Percentiles rank a stretch among this genome's conserved stretches.
Evolutionary conservation across 176 grass and related monocot species (phyloP).

Genomic region (Zoysia japonica): DNA sequence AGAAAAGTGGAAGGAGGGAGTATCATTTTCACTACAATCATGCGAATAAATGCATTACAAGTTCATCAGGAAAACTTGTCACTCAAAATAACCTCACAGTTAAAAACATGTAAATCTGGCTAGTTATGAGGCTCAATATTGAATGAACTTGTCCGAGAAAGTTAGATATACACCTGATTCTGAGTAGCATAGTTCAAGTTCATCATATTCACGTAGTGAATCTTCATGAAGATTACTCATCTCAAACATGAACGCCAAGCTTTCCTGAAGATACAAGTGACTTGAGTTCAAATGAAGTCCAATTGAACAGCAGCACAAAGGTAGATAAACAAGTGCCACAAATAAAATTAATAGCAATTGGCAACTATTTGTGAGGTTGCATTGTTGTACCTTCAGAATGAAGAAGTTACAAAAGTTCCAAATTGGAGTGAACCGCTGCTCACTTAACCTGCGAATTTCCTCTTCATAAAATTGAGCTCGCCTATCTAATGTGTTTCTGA

Average conservation of each 20-base stretch:
- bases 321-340: slow-evolving; percentile 14
- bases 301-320: slow-evolving; percentile 10
- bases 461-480: slow-evolving; percentile 96
- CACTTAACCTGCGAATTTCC: slow-evolving; percentile 89
- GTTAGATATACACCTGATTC: slow-evolving; percentile 78
- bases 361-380: not conserved
- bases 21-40: too few species aligned
- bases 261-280: slow-evolving; percentile 66
- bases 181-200: slow-evolving; percentile 95
- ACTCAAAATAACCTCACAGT: too few species aligned
- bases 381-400: slow-evolving; percentile 81
- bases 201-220: slow-evolving; percentile 94
- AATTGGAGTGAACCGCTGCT: slow-evolving; percentile 83
- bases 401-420: slow-evolving; percentile 99
- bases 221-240: slow-evolving; percentile 96
- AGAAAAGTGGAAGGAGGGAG: too few species aligned
- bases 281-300: slow-evolving; percentile 21
- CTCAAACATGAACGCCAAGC: slow-evolving; percentile 99
- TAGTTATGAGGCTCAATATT: too few species aligned
- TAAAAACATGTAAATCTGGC: too few species aligned
- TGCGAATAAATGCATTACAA: too few species aligned
- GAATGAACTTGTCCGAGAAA: not conserved
- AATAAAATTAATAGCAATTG: slow-evolving; percentile 36
- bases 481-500: slow-evolving; percentile 91
- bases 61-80: too few species aligned